A percentile compares a stretch with the other conserved stretches of the same genome.
These are phyloP conservation scores for Melampsora medusae DNA, from an alignment of 1,284 basidiomycete species.

Conservation along the genomic window DNA sequence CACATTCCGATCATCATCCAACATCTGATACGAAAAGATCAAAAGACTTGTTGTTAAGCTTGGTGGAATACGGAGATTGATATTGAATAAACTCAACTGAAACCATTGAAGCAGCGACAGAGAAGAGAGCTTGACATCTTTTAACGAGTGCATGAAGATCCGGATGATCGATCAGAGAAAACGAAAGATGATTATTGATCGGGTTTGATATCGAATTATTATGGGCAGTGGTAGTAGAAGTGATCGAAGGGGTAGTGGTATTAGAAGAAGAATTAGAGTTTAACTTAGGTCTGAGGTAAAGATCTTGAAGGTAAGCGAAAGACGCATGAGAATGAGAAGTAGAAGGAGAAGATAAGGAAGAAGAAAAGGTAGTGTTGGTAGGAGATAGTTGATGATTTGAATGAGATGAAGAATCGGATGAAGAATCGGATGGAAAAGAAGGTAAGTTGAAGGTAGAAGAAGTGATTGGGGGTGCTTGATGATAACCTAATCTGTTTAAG, in stretches of 20 bases:
- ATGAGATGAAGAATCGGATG: no score
- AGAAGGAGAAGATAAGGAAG: background rate
- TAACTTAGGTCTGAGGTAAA: background rate
- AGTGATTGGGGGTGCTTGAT: conserved; percentile 30
- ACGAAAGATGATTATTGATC: background rate
- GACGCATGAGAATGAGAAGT: background rate
- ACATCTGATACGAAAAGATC: conserved; percentile 13
- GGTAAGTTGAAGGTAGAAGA: background rate
- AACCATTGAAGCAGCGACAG: background rate
- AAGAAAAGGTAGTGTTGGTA: background rate
- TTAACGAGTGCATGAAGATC: background rate
- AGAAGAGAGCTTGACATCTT: background rate
- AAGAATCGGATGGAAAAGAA: no score
- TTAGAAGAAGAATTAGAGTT: background rate
- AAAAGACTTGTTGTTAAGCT: no score
- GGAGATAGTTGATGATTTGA: conserved; percentile 25
- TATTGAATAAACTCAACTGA: background rate
- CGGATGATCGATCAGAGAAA: background rate
- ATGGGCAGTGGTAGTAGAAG: background rate
- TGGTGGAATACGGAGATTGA: no score
- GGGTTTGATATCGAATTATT: background rate
- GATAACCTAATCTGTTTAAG: conserved; percentile 49
- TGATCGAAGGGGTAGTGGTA: background rate
- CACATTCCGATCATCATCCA: conserved; percentile 51
- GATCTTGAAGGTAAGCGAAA: background rate